Conservation (phyloP, 78 protist genomes). For the Pigoraptor vietnamica region DNA sequence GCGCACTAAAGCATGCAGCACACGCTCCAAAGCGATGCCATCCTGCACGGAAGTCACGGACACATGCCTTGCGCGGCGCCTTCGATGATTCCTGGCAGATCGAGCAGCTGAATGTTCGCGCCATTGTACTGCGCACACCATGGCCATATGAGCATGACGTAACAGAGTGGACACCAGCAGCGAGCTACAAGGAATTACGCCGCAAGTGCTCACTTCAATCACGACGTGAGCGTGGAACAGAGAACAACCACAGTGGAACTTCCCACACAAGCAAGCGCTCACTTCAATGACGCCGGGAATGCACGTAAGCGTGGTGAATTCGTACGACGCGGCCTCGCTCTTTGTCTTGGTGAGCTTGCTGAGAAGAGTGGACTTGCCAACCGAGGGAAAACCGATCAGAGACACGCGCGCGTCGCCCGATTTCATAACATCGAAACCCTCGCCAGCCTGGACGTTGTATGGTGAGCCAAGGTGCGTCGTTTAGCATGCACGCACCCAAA, state of each 20-base stretch:
- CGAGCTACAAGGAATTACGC: too few species aligned
- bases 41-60: too few species aligned
- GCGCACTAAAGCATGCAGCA: too few species aligned
- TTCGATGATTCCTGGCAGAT: constrained; percentile 97
- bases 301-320: constrained; percentile 99
- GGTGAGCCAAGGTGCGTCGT: background rate
- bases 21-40: too few species aligned
- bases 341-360: constrained; percentile 76
- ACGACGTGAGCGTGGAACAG: too few species aligned
- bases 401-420: constrained; percentile 86
- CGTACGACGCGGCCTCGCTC: constrained; percentile 88
- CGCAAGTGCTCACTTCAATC: too few species aligned
- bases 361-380: constrained; percentile 98
- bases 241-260: too few species aligned
- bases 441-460: constrained; percentile 39
- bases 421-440: constrained; percentile 91
- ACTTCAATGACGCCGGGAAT: constrained; percentile 88
- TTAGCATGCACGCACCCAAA: background rate
- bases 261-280: too few species aligned
- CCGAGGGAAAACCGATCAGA: constrained; percentile 97
- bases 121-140: constrained; percentile 84
- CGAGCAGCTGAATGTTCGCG: constrained; percentile 77
- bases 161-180: too few species aligned
- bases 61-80: constrained; percentile 97
- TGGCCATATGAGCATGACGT: too few species aligned